A percentile compares a stretch with the other conserved stretches of the same genome.
Conservation (phyloP, 1,284 basidiomycete genomes). For the Cryptococcus sp. region DNA sequence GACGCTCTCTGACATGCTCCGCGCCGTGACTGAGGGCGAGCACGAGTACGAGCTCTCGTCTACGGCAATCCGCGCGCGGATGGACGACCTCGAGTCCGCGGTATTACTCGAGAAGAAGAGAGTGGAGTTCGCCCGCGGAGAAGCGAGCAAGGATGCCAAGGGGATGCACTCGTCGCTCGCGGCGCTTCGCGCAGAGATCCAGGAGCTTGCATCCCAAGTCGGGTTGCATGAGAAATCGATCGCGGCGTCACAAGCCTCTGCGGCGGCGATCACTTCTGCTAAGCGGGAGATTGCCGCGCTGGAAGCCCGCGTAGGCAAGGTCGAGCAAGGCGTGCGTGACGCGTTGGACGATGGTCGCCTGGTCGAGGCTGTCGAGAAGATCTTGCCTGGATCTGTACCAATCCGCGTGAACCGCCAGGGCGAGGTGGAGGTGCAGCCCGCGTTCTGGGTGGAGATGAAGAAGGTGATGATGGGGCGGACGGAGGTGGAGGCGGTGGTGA, state of each 20-base stretch:
- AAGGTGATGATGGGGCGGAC: slow-evolving; percentile 47
- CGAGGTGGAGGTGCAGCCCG: slow-evolving; percentile 49
- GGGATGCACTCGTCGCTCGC: slow-evolving; percentile 15
- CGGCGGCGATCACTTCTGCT: slow-evolving; percentile 13
- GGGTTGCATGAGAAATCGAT: slow-evolving; percentile 12
- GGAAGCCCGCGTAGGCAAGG: slow-evolving; percentile 56
- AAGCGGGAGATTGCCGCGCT: slow-evolving; percentile 25
- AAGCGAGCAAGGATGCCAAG: slow-evolving; percentile 12
- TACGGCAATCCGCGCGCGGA: slow-evolving; percentile 13
- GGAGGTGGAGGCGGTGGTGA: slow-evolving; percentile 36
- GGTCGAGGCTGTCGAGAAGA: slow-evolving; percentile 43
- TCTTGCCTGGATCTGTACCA: slow-evolving; percentile 50
- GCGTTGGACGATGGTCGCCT: slow-evolving; percentile 43
- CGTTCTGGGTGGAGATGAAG: slow-evolving; percentile 53
- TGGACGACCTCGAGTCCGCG: slow-evolving; percentile 58
- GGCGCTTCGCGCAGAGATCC: slow-evolving; percentile 56
- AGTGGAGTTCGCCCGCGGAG: slow-evolving; percentile 9
- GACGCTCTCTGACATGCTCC: slow-evolving; percentile 30
- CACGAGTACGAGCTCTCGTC: slow-evolving; percentile 9
- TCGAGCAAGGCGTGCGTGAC: slow-evolving; percentile 60
- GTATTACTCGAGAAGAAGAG: slow-evolving; percentile 52
- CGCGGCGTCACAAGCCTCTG: neutral
- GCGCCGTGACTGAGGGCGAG: slow-evolving; percentile 16
- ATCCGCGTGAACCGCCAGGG: slow-evolving; percentile 47
- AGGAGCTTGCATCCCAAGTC: slow-evolving; percentile 57